Conservation (phyloP, 1,284 basidiomycete genomes). For the Amylostereum areolatum region DNA sequence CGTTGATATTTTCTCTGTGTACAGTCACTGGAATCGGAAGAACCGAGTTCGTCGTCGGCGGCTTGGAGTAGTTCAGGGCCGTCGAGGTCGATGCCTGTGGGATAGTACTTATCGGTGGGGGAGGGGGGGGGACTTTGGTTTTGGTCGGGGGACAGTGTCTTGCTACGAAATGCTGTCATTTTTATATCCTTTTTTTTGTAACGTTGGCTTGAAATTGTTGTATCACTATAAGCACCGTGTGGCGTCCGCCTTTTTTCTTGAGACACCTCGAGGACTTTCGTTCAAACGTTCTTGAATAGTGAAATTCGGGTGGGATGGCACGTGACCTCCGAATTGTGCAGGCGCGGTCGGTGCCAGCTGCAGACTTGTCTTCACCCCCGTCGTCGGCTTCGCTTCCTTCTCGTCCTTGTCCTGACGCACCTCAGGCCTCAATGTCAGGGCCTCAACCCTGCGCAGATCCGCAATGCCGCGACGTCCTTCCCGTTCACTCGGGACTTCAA, state of each 20-base stretch:
- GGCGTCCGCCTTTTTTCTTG: not conserved
- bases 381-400: not conserved
- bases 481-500: slow-evolving; percentile 62
- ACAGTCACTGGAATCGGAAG: slow-evolving; percentile 70
- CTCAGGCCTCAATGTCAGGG: not conserved
- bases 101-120: slow-evolving; percentile 8
- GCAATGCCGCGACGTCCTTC: slow-evolving; percentile 39
- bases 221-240: not conserved
- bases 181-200: not conserved
- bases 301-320: too few species aligned
- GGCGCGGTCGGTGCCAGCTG: not conserved
- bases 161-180: not conserved
- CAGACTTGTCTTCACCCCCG: not conserved
- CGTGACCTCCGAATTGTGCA: not conserved
- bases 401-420: too few species aligned
- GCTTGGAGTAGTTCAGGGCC: slow-evolving; percentile 28
- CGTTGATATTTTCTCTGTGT: slow-evolving; percentile 6
- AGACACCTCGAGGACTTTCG: too few species aligned
- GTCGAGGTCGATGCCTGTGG: slow-evolving; percentile 11
- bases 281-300: too few species aligned
- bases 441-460: slow-evolving; percentile 35
- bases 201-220: not conserved
- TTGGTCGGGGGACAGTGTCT: not conserved
- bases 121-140: slow-evolving; percentile 1
- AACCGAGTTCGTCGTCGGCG: slow-evolving; percentile 50